Evolutionary conservation across 352 stramenopile genomes (phyloP), one percentile per base, ranked within the genome.

Genomic region (Globisporangium abappressorium): DNA sequence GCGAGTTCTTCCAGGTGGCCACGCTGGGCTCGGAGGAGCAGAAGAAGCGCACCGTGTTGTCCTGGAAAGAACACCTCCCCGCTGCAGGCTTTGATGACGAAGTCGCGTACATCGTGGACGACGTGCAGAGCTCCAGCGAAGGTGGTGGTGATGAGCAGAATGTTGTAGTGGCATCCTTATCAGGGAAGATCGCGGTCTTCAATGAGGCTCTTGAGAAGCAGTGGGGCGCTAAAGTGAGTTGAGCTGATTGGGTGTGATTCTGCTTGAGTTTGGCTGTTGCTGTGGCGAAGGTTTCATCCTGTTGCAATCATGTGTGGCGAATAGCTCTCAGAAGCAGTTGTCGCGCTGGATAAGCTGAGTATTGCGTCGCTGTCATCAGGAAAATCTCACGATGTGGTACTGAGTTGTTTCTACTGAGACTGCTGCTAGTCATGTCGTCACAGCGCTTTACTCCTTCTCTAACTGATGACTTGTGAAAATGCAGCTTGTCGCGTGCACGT

Each of bases 401-500:
- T 36, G 9, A n/a, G 18, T 22, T 36, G 43, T 51, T 51, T 51
- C 18, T 5, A 24, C 43, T 24, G 20, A 22, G 18, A 12, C 18
- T 68, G 54, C 54, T 55, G 30, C 6, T 20, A 24, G 2, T 26
- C 30, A 9, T 36, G 4, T 5, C 0, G 3, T 5, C 14, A 43
- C 28, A 26, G 3, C 28, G 5, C 20, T 59, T 9, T 14, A 22
- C 12, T 26, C 28, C n/a, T 8, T 20, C 5, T 30, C 30, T 34
- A 1, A 30, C 20, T 46, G 15, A 14, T 62, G 22, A 51, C 18
- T 26, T 63, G 24, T 26, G 28, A 1, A 18, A 30, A 3, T 26
- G 8, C 43, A 94, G 84, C 73, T 94, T 57, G 71, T 92, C 9
- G 78, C 73, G 3, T 92, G 82, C 53, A 92, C 81, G 36, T 94